Conservation (phyloP, 805 yeast species). For the Suhomyces pyralidae region DNA sequence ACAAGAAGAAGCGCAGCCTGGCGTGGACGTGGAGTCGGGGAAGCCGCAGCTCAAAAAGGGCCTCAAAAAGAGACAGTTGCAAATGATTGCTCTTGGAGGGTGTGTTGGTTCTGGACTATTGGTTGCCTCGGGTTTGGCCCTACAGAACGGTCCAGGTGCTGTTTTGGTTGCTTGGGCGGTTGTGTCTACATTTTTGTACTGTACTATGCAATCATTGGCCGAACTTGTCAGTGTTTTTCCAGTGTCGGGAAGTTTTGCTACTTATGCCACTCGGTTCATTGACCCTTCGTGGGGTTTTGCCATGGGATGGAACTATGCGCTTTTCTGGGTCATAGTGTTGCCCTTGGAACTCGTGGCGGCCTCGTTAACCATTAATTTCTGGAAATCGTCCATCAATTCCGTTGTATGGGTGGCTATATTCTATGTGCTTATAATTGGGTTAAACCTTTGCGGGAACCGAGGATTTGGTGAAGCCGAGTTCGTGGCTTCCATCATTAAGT, state of each 20-base stretch:
- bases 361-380: conserved; percentile 38
- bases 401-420: conserved; percentile 43
- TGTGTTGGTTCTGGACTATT: conserved; percentile 43
- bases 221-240: conserved; percentile 40
- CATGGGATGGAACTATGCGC: conserved; percentile 44
- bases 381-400: conserved; percentile 37
- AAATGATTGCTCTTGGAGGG: conserved; percentile 41
- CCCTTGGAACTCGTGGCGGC: conserved; percentile 44
- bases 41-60: conserved; percentile 18
- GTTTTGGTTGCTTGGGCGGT: conserved; percentile 39
- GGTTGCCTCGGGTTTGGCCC: conserved; percentile 38
- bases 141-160: conserved; percentile 31
- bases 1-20: conserved; percentile 11
- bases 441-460: conserved; percentile 33
- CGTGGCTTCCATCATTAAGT: conserved; percentile 32
- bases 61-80: conserved; percentile 30
- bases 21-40: conserved; percentile 6
- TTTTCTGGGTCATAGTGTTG: conserved; percentile 43
- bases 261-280: conserved; percentile 39
- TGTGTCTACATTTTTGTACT: conserved; percentile 38
- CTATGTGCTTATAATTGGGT: conserved; percentile 32
- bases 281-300: conserved; percentile 46
- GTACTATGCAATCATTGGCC: conserved; percentile 43
- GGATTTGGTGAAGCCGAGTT: conserved; percentile 42
- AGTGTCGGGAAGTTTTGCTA: conserved; percentile 40